A percentile compares a stretch with the other conserved stretches of the same genome.
These are phyloP conservation scores for Paraphoma chrysanthemicola DNA, from an alignment of 2,329 filamentous ascomycete genomes.

Conservation along the genomic window DNA sequence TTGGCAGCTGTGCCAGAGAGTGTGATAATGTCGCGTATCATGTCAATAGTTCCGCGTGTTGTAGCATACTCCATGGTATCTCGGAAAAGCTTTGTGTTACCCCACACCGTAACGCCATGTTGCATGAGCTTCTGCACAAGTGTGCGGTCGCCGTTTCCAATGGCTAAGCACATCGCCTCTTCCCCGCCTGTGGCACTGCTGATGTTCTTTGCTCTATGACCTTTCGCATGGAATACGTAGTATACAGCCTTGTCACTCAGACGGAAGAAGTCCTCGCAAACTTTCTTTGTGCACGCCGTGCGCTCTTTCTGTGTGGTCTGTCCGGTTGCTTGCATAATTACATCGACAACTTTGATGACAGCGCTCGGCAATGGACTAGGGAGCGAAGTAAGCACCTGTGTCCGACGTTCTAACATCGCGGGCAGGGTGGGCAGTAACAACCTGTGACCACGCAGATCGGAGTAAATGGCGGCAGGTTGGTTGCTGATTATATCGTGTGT, in stretches of 20 bases:
- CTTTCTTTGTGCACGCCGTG: not conserved
- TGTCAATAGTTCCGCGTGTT: not conserved
- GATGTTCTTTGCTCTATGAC: not conserved
- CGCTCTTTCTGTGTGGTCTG: not conserved
- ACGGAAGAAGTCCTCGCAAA: not conserved
- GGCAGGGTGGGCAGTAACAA: not conserved
- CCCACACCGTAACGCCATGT: not conserved
- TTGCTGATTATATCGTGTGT: not conserved
- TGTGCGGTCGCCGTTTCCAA: not conserved
- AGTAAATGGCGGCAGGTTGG: not conserved
- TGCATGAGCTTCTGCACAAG: not conserved
- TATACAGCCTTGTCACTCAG: not conserved
- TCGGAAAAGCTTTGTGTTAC: not conserved
- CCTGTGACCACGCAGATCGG: not conserved
- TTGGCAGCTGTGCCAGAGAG: not conserved
- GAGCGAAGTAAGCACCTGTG: not conserved
- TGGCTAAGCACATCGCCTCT: not conserved
- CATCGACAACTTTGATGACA: not conserved
- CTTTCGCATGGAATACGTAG: not conserved
- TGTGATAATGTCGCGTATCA: not conserved
- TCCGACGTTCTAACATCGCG: not conserved
- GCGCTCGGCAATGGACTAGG: not conserved
- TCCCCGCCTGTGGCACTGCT: not conserved
- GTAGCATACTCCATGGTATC: not conserved
- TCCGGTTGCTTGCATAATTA: not conserved